These are phyloP conservation scores for Cryptosporidium sp. DNA, from an alignment of 169 alveolate genomes.

Conservation along the genomic window DNA sequence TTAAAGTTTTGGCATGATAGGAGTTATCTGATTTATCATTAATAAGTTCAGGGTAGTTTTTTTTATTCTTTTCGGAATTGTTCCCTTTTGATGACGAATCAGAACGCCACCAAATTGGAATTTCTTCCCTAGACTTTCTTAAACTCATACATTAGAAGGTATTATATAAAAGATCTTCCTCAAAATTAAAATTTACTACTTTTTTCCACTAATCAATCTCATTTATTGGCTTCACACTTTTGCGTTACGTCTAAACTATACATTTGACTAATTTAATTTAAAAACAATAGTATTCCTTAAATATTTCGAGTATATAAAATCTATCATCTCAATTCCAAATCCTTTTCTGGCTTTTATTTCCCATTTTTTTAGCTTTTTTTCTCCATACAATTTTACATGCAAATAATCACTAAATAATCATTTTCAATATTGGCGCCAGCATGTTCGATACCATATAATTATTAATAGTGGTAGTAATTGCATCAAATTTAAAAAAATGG, in stretches of 20 bases:
- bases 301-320: neutral
- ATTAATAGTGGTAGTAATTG: neutral
- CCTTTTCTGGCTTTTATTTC: neutral
- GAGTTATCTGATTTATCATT: neutral
- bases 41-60: neutral
- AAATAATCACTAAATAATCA: constrained; percentile 26
- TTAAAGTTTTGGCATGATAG: constrained; percentile 20
- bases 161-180: neutral
- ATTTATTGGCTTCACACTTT: constrained; percentile 50
- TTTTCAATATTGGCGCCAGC: constrained; percentile 35
- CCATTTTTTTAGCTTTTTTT: neutral
- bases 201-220: constrained; percentile 23
- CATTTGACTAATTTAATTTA: neutral
- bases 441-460: constrained; percentile 2
- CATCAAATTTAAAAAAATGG: neutral
- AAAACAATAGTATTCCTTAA: neutral
- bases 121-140: constrained; percentile 33
- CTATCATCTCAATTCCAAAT: neutral
- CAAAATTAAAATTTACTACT: neutral
- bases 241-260: constrained; percentile 72
- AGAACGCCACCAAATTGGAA: constrained; percentile 76
- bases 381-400: neutral
- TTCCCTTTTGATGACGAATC: constrained; percentile 42
- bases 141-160: constrained; percentile 41
- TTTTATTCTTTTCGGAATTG: constrained; percentile 3